phyloP scores from a whole-genome alignment of 768 basidiomycete species.

The Rhodotorula diobovata region DNA sequence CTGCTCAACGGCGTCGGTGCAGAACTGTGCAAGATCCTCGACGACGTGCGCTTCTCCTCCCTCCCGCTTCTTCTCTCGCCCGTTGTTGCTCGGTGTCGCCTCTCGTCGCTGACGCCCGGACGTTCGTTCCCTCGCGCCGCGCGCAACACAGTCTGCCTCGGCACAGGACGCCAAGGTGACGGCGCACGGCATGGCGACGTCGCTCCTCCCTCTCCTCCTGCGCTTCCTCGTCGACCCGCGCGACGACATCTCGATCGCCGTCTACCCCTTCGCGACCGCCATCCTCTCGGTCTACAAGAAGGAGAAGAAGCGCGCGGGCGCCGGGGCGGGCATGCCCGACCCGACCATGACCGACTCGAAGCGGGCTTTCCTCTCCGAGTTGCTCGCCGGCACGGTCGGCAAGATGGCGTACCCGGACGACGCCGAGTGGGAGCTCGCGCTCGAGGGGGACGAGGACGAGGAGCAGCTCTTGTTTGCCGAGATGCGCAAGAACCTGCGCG shows the following conservation, averaged over 20 bases:
- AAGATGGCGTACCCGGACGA: slow-evolving; percentile 82
- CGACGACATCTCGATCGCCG: slow-evolving; percentile 78
- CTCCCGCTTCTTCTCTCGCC: background rate
- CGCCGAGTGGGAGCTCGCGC: slow-evolving; percentile 52
- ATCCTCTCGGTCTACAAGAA: slow-evolving; percentile 74
- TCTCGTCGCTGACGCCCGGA: too few relatives aligned
- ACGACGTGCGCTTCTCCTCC: slow-evolving; percentile 55
- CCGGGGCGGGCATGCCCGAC: slow-evolving; percentile 50
- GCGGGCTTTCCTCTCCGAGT: slow-evolving; percentile 70
- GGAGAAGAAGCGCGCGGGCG: slow-evolving; percentile 53
- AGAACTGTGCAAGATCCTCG: slow-evolving; percentile 76
- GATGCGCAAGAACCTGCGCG: slow-evolving; percentile 82
- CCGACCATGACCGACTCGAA: slow-evolving; percentile 50
- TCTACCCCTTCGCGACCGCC: slow-evolving; percentile 73
- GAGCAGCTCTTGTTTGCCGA: slow-evolving; percentile 81
- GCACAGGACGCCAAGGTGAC: slow-evolving; percentile 15
- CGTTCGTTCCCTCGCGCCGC: background rate
- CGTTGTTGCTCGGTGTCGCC: too few relatives aligned
- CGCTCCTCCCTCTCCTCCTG: slow-evolving; percentile 70
- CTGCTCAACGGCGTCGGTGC: slow-evolving; percentile 74
- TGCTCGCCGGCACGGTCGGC: slow-evolving; percentile 70
- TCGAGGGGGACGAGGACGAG: slow-evolving; percentile 71
- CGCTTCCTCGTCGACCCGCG: slow-evolving; percentile 84
- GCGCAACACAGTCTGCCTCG: slow-evolving; percentile 4
- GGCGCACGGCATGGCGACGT: slow-evolving; percentile 6